These are phyloP conservation scores for Geum urbanum DNA, from an alignment of 306 rosid species.

Conservation along the genomic window DNA sequence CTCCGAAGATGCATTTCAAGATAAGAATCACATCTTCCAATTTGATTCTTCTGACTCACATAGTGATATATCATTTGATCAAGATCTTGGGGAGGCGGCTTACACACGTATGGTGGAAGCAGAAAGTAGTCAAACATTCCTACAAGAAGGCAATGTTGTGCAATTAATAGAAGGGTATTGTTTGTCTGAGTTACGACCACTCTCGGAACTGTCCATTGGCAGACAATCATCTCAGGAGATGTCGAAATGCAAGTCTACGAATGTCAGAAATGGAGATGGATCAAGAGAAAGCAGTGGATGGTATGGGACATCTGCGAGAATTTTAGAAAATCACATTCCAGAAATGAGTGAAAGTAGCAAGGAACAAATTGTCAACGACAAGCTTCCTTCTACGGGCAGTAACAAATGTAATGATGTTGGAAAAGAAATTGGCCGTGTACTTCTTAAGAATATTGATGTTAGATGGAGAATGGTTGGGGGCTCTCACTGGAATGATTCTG, in stretches of 20 bases:
- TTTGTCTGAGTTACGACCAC: constrained; percentile 53
- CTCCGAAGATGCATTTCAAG: constrained; percentile 78
- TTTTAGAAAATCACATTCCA: constrained; percentile 79
- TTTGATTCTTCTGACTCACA: constrained; percentile 40
- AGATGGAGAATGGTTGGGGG: constrained; percentile 87
- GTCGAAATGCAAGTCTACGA: constrained; percentile 30
- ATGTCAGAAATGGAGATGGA: constrained; percentile 41
- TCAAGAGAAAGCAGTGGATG: constrained; percentile 68
- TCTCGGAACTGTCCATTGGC: constrained; percentile 48
- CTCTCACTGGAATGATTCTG: constrained; percentile 56
- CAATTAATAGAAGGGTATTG: constrained; percentile 71
- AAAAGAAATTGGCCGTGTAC: constrained; percentile 58
- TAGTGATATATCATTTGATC: constrained; percentile 40
- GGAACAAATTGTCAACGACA: constrained; percentile 28
- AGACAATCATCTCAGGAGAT: constrained; percentile 44
- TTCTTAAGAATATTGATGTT: constrained; percentile 63
- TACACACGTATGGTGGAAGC: constrained; percentile 30
- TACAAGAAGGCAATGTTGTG: constrained; percentile 48
- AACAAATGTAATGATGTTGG: constrained; percentile 26
- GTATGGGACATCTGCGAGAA: constrained; percentile 49
- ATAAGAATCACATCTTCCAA: constrained; percentile 30
- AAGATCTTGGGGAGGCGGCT: constrained; percentile 38
- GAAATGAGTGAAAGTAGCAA: constrained; percentile 33
- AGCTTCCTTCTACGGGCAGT: constrained; percentile 37
- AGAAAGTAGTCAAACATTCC: constrained; percentile 48